Base-by-base conservation (phyloP, 129 eudicot genomes). In the Pittosporum tobira region DNA sequence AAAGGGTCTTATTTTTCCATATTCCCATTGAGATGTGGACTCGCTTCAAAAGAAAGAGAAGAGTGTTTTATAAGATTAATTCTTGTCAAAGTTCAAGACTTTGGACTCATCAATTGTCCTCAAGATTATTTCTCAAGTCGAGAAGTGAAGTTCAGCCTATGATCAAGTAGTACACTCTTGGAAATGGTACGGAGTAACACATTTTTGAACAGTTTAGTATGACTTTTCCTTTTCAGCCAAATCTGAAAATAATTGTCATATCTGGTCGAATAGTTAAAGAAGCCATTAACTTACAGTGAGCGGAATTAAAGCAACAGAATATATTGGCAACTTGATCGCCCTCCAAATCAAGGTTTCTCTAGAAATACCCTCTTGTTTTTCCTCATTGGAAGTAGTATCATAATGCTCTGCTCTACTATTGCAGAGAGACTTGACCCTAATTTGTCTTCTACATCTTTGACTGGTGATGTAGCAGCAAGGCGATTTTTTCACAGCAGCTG, bases 241-340 rank as follows among this genome's bases (percentile, higher is more conserved):
- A 49, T 23, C 49, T 29, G 0, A 42, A 11, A 57, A 5, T 36
- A 28, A 20, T 24, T 19, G 6, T 36, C 40, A 16, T 29, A 26
- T 50, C n/a, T 20, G 24, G 25, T 28, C 18, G 16, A 56, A 31
- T 1, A 51, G 1, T 11, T 16, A 38, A 48, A 65, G 14, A 21
- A 40, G 51, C 40, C 43, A 26, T 24, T 22, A 49, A 73, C 96
- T 80, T 70, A 91, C 98, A 0, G 95, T 78, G 40, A 91, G 67
- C 0, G 98, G 98, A 73, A 86, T 73, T 54, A 91, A 51, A n/a
- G 96, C 98, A 48, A 91, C 98, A 14, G 94, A 80, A 63, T 91
- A 91, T 26, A 91, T 86, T 10, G 98, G 98, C 57, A 86, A 63
- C 60, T 91, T 91, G 74, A 86, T 74, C 42, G 96, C 98, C 61